These are phyloP conservation scores for Tetrapisispora arboricola DNA, from an alignment of 805 yeast species.

Conservation along the genomic window DNA sequence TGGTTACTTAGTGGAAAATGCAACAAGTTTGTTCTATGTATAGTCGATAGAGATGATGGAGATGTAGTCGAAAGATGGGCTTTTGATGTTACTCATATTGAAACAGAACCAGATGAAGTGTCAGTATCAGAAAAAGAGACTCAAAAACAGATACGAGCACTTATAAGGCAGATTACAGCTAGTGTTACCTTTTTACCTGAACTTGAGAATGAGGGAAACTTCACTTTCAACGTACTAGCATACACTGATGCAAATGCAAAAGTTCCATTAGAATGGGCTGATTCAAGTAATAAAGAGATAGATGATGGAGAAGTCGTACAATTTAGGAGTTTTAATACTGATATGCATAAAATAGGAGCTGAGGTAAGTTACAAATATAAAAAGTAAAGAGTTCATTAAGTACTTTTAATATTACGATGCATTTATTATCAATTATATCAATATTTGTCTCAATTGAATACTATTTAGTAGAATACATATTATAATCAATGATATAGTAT, in stretches of 20 bases:
- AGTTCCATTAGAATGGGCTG: constrained; percentile 79
- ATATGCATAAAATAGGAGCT: constrained; percentile 60
- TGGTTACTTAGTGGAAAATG: constrained; percentile 71
- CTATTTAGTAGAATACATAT: no score
- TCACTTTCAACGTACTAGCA: constrained; percentile 78
- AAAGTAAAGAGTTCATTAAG: no score
- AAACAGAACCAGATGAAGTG: constrained; percentile 4
- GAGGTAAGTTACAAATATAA: constrained; percentile 39
- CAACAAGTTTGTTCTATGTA: constrained; percentile 57
- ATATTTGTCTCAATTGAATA: not conserved
- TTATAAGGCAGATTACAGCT: constrained; percentile 81
- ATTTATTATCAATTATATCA: not conserved
- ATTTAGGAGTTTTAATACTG: constrained; percentile 59
- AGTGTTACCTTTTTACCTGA: constrained; percentile 79
- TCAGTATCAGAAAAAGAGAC: constrained; percentile 32
- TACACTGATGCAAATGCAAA: constrained; percentile 60
- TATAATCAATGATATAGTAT: no score
- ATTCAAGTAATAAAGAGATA: constrained; percentile 45
- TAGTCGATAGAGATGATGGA: constrained; percentile 55
- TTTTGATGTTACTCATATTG: constrained; percentile 45
- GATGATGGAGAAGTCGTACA: constrained; percentile 56
- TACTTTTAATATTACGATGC: no score
- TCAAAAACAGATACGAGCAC: constrained; percentile 71
- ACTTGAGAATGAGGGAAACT: constrained; percentile 42
- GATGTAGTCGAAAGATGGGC: constrained; percentile 82